phyloP scores from a whole-genome alignment of 345 rosid genomes.

The Lagerstroemia speciosa region DNA sequence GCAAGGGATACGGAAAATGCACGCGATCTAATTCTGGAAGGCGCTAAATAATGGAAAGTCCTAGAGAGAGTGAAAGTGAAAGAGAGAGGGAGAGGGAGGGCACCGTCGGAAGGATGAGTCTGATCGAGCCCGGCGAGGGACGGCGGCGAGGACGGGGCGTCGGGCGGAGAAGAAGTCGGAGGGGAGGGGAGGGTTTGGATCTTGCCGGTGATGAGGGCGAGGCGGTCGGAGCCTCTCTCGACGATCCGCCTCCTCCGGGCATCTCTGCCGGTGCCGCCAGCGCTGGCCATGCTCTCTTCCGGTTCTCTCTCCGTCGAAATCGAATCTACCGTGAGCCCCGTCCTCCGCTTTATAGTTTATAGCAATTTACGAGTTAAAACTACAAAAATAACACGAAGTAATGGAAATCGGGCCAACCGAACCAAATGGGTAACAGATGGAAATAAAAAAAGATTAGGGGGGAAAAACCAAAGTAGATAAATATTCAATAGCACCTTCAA shows the following conservation, averaged over 20 bases:
- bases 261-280: conserved; percentile 47
- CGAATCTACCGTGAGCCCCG: too few species aligned
- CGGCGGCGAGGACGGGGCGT: conserved; percentile 8
- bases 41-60: background rate
- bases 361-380: too few species aligned
- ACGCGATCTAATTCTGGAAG: background rate
- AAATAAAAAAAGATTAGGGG: too few species aligned
- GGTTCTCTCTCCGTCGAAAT: too few species aligned
- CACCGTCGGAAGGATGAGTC: conserved; percentile 22
- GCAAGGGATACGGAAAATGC: background rate
- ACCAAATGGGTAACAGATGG: too few species aligned
- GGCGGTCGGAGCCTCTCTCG: conserved; percentile 75
- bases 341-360: too few species aligned
- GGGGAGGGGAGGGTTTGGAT: conserved; percentile 34
- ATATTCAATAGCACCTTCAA: too few species aligned
- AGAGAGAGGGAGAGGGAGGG: conserved; percentile 1
- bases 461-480: too few species aligned
- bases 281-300: conserved; percentile 17
- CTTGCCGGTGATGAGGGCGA: conserved; percentile 68
- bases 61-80: background rate
- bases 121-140: conserved; percentile 6
- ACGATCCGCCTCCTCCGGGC: conserved; percentile 66
- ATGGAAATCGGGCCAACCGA: too few species aligned
- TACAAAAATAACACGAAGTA: too few species aligned
- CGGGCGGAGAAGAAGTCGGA: conserved; percentile 13